phyloP scores from a whole-genome alignment of 75 land plant genomes.

The Larix kaempferi region DNA sequence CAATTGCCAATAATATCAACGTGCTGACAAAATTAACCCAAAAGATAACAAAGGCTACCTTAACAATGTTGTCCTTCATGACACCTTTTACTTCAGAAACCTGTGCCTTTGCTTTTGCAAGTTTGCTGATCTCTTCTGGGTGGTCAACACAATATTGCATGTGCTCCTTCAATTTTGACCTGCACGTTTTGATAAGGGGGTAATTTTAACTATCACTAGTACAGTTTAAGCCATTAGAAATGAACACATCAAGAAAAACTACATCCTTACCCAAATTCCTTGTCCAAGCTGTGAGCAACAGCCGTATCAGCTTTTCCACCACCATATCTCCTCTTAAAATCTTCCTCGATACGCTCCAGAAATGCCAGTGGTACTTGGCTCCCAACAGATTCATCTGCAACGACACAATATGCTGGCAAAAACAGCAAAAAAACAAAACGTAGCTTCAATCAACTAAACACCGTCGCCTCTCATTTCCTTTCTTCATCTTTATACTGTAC shows the following conservation, averaged over 20 bases:
- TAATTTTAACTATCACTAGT: too few relatives aligned
- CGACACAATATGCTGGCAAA: slow-evolving; percentile 68
- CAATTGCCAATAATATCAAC: too few relatives aligned
- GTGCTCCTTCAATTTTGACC: slow-evolving; percentile 79
- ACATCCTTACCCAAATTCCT: slow-evolving; percentile 40
- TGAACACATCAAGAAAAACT: not conserved
- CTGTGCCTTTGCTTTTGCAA: slow-evolving; percentile 73
- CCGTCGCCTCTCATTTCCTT: too few relatives aligned
- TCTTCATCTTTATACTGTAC: too few relatives aligned
- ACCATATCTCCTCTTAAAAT: slow-evolving; percentile 68
- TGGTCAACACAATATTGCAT: slow-evolving; percentile 77
- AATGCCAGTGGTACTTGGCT: slow-evolving; percentile 76
- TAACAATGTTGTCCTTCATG: slow-evolving; percentile 84
- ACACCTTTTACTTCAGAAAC: slow-evolving; percentile 86
- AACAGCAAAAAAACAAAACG: slow-evolving; percentile 6
- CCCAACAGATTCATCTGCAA: slow-evolving; percentile 72
- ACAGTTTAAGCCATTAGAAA: not conserved
- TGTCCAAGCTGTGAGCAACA: slow-evolving; percentile 58
- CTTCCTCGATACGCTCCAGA: slow-evolving; percentile 72
- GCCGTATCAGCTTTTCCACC: slow-evolving; percentile 77
- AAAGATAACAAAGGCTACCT: slow-evolving; percentile 24
- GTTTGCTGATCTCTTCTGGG: slow-evolving; percentile 71
- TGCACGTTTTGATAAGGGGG: slow-evolving; percentile 16
- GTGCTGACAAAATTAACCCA: too few relatives aligned
- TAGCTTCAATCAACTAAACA: slow-evolving; percentile 14